Evolutionary conservation across 2,329 filamentous ascomycete genomes (phyloP), one percentile per base, ranked within the genome.

Genomic region (Sporothrix brasiliensis): DNA sequence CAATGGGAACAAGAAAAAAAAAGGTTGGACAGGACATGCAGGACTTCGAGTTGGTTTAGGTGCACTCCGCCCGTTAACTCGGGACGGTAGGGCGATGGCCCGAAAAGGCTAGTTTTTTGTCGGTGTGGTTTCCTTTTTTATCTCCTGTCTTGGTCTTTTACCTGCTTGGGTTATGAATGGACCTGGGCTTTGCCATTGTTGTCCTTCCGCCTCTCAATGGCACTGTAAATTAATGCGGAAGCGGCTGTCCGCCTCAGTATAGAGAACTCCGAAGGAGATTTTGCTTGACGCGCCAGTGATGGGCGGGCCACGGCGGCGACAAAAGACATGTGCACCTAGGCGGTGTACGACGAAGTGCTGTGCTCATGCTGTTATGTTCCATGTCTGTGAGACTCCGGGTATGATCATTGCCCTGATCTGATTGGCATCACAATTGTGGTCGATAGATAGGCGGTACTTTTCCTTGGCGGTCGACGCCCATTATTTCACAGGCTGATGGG

Each of bases 371-470:
- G 2, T 34, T 53, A 19, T 41, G 49, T 49, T 24, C 27, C 52
- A 47, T 19, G 34, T 24, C 3, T 30, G 44, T 63, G n/a, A 19
- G 39, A 27, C 47, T 50, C 16, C 2, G 27, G 60, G 41, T 50
- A n/a, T 34, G 21, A 49, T 65, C 24, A 24, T 65, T 34, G 44
- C 44, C 9, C 16, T 50, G 27, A 3, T 30, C 44, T 65, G 21
- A 50, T 63, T 63, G 24, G 56, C 56, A 21, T 47, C 39, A 27
- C 39, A 66, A 3, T 34, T 66, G 24, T 66, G 61, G 49, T 53
- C 63, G 27, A 49, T 41, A 67, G 63, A 67, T 53, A 66, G 63
- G 63, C n/a, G 63, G 47, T n/a, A 67, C 53, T 27, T 27, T 49
- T 11, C 30, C 63, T 67, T 67, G 63, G 63, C 63, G 10, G 49